Evolutionary conservation across 2,329 filamentous ascomycete species (phyloP).

Genomic region (Diaporthe citri): DNA sequence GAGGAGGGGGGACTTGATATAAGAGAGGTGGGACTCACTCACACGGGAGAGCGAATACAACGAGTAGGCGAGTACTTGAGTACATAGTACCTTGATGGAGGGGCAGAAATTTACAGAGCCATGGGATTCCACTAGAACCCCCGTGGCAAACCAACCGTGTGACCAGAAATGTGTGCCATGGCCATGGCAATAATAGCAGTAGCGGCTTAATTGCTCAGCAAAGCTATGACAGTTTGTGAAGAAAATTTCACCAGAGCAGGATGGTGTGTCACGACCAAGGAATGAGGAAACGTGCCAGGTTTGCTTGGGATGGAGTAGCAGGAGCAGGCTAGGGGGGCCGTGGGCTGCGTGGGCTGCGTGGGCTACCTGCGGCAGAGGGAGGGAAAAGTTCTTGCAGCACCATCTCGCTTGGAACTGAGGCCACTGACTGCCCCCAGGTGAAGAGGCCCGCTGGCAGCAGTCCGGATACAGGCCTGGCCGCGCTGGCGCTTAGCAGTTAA

Average conservation of each 20-base stretch:
- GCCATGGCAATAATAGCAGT: conserved; percentile 5
- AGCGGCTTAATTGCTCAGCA: conserved; percentile 21
- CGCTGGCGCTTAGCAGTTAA: conserved; percentile 42
- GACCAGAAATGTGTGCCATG: conserved; percentile 1
- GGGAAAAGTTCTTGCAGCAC: conserved; percentile 16
- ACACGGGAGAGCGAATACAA: background rate
- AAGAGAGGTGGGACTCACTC: conserved; percentile 16
- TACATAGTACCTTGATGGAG: background rate
- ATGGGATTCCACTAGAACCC: conserved; percentile 12
- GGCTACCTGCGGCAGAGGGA: too few relatives aligned
- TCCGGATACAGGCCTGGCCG: conserved; percentile 11
- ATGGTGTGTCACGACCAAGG: conserved; percentile 33
- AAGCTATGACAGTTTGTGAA: conserved; percentile 29
- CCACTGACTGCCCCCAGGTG: background rate
- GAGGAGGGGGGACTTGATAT: conserved; percentile 31
- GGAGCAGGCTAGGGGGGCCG: background rate
- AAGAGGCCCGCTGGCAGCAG: conserved; percentile 17
- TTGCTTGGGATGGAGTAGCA: conserved; percentile 6
- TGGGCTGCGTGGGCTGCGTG: background rate
- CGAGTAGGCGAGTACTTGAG: background rate
- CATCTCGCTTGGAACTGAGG: conserved; percentile 26
- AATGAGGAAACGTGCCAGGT: conserved; percentile 27
- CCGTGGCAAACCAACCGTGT: conserved; percentile 22
- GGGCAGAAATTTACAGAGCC: conserved; percentile 30
- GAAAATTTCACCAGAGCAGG: conserved; percentile 16